These are phyloP conservation scores for Boechera divaricarpa DNA, from an alignment of 345 rosid genomes.

Conservation along the genomic window DNA sequence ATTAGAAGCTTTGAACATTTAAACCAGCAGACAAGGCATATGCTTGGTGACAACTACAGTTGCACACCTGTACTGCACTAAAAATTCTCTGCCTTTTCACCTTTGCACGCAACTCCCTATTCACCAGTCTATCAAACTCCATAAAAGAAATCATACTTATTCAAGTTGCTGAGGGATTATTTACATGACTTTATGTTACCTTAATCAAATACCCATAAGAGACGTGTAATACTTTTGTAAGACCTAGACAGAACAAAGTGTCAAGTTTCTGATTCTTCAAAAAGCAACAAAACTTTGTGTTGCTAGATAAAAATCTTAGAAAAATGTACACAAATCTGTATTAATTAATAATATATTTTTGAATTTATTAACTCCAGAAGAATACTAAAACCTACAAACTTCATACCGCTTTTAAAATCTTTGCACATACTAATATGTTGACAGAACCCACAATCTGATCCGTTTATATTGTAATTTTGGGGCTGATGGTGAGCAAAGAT, in stretches of 20 bases:
- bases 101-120: slow-evolving; percentile 47
- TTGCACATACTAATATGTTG: not conserved
- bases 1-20: slow-evolving; percentile 35
- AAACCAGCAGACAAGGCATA: slow-evolving; percentile 45
- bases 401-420: not conserved
- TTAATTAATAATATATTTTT: not conserved
- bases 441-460: not conserved
- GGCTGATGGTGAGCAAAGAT: not conserved
- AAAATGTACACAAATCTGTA: not conserved
- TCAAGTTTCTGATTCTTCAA: not conserved
- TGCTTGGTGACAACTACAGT: slow-evolving; percentile 46
- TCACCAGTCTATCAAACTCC: slow-evolving; percentile 36
- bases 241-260: slow-evolving; percentile 13
- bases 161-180: slow-evolving; percentile 35
- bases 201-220: not conserved
- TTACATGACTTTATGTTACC: slow-evolving; percentile 33
- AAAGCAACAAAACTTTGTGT: not conserved
- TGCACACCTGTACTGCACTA: slow-evolving; percentile 43
- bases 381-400: not conserved
- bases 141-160: slow-evolving; percentile 8
- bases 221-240: slow-evolving; percentile 23
- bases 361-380: not conserved
- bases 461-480: not conserved
- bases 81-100: slow-evolving; percentile 29
- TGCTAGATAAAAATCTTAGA: not conserved